These are phyloP conservation scores for Penicillium cinerascens DNA, from an alignment of 495 filamentous ascomycete species.

Conservation along the genomic window DNA sequence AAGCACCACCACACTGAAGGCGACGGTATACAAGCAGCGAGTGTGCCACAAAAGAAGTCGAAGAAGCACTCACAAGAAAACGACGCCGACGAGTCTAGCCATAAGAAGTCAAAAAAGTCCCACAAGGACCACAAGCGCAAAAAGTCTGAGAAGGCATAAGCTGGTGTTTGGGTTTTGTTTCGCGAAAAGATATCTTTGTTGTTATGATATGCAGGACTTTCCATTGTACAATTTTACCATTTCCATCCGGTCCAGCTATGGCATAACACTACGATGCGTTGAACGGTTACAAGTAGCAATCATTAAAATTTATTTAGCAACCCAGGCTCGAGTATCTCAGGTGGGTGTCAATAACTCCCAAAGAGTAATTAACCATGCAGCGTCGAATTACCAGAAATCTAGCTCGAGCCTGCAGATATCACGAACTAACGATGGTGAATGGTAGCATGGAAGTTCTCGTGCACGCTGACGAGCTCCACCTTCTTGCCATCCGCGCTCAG, in stretches of 20 bases:
- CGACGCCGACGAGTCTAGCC: slow-evolving; percentile 14
- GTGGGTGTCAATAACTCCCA: not conserved
- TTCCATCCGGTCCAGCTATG: not conserved
- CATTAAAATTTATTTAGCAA: not conserved
- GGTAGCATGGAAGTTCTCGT: slow-evolving; percentile 24
- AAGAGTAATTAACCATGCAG: not conserved
- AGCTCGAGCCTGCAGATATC: not conserved
- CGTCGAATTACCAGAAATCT: not conserved
- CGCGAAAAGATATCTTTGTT: slow-evolving; percentile 24
- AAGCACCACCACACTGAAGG: slow-evolving; percentile 40
- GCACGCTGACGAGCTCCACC: slow-evolving; percentile 19
- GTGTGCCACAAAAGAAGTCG: slow-evolving; percentile 41
- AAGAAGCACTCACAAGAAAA: slow-evolving; percentile 37
- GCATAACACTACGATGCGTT: not conserved
- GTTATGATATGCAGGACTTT: slow-evolving; percentile 14
- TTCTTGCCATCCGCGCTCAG: slow-evolving; percentile 13
- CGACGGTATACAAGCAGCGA: slow-evolving; percentile 26
- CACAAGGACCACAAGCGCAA: slow-evolving; percentile 41
- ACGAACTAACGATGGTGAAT: slow-evolving; percentile 12
- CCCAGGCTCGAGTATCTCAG: not conserved
- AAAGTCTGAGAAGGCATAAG: slow-evolving; percentile 39
- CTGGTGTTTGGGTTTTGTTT: slow-evolving; percentile 19
- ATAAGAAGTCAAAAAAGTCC: slow-evolving; percentile 41
- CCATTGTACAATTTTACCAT: slow-evolving; percentile 20
- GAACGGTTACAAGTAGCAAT: not conserved